Base-by-base conservation (phyloP, 768 basidiomycete genomes). In the Neoboletus magnificus region DNA sequence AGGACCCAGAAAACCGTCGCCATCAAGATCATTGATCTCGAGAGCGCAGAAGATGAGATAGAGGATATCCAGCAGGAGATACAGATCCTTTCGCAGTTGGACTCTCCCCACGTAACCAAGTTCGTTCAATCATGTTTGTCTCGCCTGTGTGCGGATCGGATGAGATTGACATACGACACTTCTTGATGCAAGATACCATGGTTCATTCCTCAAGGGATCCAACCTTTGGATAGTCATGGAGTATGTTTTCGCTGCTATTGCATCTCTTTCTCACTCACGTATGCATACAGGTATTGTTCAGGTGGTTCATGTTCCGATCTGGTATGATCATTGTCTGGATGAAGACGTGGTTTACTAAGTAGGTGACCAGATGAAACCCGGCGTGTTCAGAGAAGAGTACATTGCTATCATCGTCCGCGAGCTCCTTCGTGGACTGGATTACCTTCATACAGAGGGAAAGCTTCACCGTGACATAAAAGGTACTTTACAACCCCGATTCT, bases 61-160 rank as follows among this genome's bases (percentile, higher is more conserved):
- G 97, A 98, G 71, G 97, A 98, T 75, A 98, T 99, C 56, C 93
- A 98, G 66, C 93, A 97, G 71, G 97, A 99, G 73, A 98, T 99
- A 53, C 93, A 97, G 73, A 98, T 99, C 59, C 83, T 99, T 15
- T 93, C 92, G 8, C 95, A 98, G 69, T 74, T 99, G 62, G 96
- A 98, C 73, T 98, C 94, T 25, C 87, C 91, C 27, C 89, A 91
- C 75, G 96, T 98, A 53, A 98, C 96, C 61, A 96, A 93, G 91
- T 94, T 64, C 69, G 86, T 79, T 58, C 54, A 45, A 62, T 67
- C 62, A 56, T 52, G 61, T 55, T 66, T 64, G 55, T 68, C 52
- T 57, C 42, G 48, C 54, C 30, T 50, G 56, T 57, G 56, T 62
- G 43, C 56, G 82, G 65, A 63, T 60, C 45, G 57, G 60, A 62